These are phyloP conservation scores for Xylariaceae sp. DNA, from an alignment of 2,329 filamentous ascomycete species.

Conservation along the genomic window DNA sequence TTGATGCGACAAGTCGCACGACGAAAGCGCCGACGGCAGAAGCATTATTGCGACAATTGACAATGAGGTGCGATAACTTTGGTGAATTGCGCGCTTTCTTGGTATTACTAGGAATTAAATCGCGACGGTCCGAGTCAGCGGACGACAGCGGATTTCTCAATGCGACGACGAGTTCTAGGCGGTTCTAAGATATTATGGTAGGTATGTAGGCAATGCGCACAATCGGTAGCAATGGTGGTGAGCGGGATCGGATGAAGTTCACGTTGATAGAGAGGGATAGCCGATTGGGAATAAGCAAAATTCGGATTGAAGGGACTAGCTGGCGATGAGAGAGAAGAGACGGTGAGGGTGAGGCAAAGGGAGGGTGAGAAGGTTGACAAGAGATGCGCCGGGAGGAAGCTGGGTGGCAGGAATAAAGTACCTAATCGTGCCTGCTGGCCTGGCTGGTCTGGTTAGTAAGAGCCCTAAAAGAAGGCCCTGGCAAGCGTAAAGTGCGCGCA, in stretches of 20 bases:
- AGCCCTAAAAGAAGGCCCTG: constrained; percentile 22
- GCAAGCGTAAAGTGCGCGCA: constrained; percentile 1
- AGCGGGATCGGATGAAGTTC: background rate
- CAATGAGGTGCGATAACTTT: background rate
- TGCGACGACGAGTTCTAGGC: constrained; percentile 13
- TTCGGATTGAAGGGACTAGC: constrained; percentile 1
- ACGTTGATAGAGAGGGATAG: background rate
- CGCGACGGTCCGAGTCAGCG: background rate
- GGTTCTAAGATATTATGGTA: background rate
- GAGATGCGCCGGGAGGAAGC: constrained; percentile 19
- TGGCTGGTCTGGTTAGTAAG: too few species aligned
- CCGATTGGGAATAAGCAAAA: background rate
- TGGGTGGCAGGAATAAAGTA: constrained; percentile 29
- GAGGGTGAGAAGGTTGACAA: constrained; percentile 24
- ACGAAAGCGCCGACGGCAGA: constrained; percentile 51
- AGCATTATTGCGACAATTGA: constrained; percentile 43
- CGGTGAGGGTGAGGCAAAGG: constrained; percentile 7
- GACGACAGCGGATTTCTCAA: constrained; percentile 4
- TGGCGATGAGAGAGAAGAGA: constrained; percentile 12
- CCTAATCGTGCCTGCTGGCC: constrained; percentile 6
- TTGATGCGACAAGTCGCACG: constrained; percentile 50
- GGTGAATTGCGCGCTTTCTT: constrained; percentile 3
- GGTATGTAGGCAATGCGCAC: constrained; percentile 1
- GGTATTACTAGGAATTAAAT: constrained; percentile 1
- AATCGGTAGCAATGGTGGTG: background rate